phyloP scores from a whole-genome alignment of 805 yeast genomes.

The Candida peoriensis region DNA sequence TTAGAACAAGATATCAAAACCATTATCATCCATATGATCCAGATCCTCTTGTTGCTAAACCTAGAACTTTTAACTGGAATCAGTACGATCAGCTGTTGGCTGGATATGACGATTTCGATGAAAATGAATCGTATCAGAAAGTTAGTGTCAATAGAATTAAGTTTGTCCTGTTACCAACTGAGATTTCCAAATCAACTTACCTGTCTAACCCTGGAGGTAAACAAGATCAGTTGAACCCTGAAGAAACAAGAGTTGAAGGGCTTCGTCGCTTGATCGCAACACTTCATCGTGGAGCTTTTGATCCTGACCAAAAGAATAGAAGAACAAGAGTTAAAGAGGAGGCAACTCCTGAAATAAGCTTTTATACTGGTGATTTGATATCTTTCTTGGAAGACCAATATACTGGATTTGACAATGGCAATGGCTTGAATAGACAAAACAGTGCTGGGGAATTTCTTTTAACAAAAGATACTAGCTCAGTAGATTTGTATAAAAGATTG shows the following conservation, averaged over 20 bases:
- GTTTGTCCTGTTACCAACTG: slow-evolving; percentile 79
- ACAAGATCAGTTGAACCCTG: slow-evolving; percentile 66
- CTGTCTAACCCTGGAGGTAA: slow-evolving; percentile 35
- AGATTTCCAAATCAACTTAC: slow-evolving; percentile 48
- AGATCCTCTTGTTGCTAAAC: slow-evolving; percentile 48
- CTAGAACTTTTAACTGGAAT: slow-evolving; percentile 76
- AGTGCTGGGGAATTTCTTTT: slow-evolving; percentile 31
- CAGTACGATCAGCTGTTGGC: slow-evolving; percentile 87
- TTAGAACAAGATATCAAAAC: slow-evolving; percentile 76
- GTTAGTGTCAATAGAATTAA: slow-evolving; percentile 59
- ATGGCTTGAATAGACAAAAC: slow-evolving; percentile 27
- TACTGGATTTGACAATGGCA: slow-evolving; percentile 24
- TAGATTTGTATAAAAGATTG: slow-evolving; percentile 56
- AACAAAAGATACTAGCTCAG: slow-evolving; percentile 43
- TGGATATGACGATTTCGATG: slow-evolving; percentile 83
- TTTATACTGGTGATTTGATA: slow-evolving; percentile 82
- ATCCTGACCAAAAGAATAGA: slow-evolving; percentile 34
- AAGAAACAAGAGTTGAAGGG: slow-evolving; percentile 92
- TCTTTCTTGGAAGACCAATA: slow-evolving; percentile 50
- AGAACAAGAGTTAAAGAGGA: slow-evolving; percentile 37
- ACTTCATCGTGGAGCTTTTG: slow-evolving; percentile 53
- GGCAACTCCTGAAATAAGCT: slow-evolving; percentile 67
- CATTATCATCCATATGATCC: slow-evolving; percentile 54
- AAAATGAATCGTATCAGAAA: slow-evolving; percentile 44
- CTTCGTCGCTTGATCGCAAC: slow-evolving; percentile 59